Evolutionary conservation across 1,284 basidiomycete species (phyloP).

Genomic region (Hemileccinum hortonii): DNA sequence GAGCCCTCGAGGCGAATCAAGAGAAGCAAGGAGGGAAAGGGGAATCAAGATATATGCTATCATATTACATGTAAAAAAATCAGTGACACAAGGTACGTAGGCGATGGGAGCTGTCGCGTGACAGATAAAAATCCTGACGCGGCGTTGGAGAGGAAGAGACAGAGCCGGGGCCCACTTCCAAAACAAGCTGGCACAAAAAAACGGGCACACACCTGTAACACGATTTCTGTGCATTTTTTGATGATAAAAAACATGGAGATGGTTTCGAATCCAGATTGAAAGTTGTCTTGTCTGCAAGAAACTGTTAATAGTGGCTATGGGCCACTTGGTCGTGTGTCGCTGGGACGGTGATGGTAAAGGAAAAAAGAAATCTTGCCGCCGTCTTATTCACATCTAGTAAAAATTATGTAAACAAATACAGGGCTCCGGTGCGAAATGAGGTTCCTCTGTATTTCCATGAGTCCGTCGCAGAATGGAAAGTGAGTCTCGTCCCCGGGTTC

Average conservation of each 20-base stretch:
- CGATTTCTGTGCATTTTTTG: slow-evolving; percentile 51
- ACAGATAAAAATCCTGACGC: slow-evolving; percentile 34
- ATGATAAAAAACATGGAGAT: slow-evolving; percentile 49
- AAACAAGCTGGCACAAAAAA: slow-evolving; percentile 26
- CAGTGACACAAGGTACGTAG: slow-evolving; percentile 32
- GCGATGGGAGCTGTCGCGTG: slow-evolving; percentile 38
- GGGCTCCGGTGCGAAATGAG: slow-evolving; percentile 5
- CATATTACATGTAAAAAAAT: slow-evolving; percentile 40
- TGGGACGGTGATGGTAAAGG: slow-evolving; percentile 34
- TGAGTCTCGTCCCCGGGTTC: slow-evolving; percentile 19
- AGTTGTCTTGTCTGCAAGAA: slow-evolving; percentile 18
- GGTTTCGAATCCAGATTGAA: slow-evolving; percentile 49
- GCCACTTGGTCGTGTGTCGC: slow-evolving; percentile 34
- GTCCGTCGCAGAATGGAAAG: slow-evolving; percentile 25
- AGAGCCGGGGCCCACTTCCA: slow-evolving; percentile 23
- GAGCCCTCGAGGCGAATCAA: slow-evolving; percentile 18
- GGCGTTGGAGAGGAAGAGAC: slow-evolving; percentile 25
- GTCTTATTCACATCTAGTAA: slow-evolving; percentile 26
- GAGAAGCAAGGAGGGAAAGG: slow-evolving; percentile 21
- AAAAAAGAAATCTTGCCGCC: slow-evolving; percentile 23
- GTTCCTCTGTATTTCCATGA: not conserved
- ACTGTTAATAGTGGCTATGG: slow-evolving; percentile 25
- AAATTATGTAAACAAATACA: slow-evolving; percentile 34
- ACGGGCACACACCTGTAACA: slow-evolving; percentile 41
- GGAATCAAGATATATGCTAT: slow-evolving; percentile 20